phyloP scores from a whole-genome alignment of 192 early-diverging fungal species.

The Linnemannia schmuckeri region DNA sequence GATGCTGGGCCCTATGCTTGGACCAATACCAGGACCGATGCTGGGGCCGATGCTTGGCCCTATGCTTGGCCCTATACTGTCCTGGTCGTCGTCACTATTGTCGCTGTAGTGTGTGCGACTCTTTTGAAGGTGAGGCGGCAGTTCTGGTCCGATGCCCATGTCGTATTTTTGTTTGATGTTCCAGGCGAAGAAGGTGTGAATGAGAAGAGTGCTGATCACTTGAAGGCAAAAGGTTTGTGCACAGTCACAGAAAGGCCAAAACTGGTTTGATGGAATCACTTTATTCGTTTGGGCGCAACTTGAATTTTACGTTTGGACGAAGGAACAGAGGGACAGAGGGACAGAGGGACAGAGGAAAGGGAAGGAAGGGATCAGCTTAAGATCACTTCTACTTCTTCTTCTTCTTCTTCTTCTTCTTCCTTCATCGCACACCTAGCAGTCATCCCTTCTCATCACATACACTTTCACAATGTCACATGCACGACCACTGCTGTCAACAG shows the following conservation, averaged over 20 bases:
- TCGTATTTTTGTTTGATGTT: not conserved
- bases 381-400: too few species aligned
- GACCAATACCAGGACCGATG: conserved; percentile 38
- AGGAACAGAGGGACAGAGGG: not conserved
- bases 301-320: not conserved
- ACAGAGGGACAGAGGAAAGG: not conserved
- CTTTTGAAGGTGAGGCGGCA: conserved; percentile 56
- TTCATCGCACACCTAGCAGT: too few species aligned
- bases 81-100: conserved; percentile 27
- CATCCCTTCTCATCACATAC: not conserved
- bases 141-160: conserved; percentile 61
- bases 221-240: not conserved
- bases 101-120: conserved; percentile 1
- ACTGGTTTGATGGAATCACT: too few species aligned
- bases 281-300: too few species aligned
- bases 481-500: not conserved
- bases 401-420: not conserved
- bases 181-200: not conserved
- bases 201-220: not conserved
- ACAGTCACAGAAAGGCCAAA: too few species aligned
- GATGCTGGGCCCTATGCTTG: conserved; percentile 34
- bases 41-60: conserved; percentile 34
- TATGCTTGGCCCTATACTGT: conserved; percentile 25
- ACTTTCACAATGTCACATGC: not conserved
- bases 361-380: not conserved